Base-by-base conservation (phyloP, 495 filamentous ascomycete species). In the Durotheca rogersii region DNA sequence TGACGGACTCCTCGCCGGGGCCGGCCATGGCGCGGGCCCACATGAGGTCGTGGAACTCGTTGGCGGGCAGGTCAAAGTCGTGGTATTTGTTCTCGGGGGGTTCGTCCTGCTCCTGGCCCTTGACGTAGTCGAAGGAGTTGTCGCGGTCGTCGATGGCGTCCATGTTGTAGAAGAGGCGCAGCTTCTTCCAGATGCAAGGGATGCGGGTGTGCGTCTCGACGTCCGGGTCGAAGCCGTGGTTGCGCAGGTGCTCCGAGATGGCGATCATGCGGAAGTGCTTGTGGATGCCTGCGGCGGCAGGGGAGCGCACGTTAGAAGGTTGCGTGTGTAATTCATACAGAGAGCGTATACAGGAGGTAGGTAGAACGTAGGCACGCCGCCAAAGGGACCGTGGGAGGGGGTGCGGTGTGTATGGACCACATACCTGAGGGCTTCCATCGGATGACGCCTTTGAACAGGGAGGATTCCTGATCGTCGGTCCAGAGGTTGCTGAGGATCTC, bases 231-330 rank as follows among this genome's bases (percentile, higher is more conserved):
- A 90, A 89, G 47, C 90, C 91, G 66, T 95, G 89, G 58, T 87
- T 89, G 52, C 86, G 84, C 51, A 98, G 78, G 60, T 88, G 83
- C 47, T 93, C 83, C 11, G 88, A 85, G 23, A 98, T 90, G 2
- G 89, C 83, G 47, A 96, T 83, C 75, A 97, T 92, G 16, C 89
- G 88, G 66, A 98, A 97, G 70, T 97, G 91, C 69, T 94, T 97
- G 73, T 98, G 92, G 75, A 98, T 85, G 39, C 92, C 92, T 96
- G 47, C 14, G 10, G 15, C 37, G 14, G 19, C 23, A 41, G 30
- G 4, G 9, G 23, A 27, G 9, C 4, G 16, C 37, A 23, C n/a
- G 6, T 27, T 10, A 18, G 25, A 27, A n/a, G 5, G 33, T 35
- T 18, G 17, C 23, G 16, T 17, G 7, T 41, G 4, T 16, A 27